phyloP scores from a whole-genome alignment of 2,329 filamentous ascomycete species.

The Fusarium sp. region DNA sequence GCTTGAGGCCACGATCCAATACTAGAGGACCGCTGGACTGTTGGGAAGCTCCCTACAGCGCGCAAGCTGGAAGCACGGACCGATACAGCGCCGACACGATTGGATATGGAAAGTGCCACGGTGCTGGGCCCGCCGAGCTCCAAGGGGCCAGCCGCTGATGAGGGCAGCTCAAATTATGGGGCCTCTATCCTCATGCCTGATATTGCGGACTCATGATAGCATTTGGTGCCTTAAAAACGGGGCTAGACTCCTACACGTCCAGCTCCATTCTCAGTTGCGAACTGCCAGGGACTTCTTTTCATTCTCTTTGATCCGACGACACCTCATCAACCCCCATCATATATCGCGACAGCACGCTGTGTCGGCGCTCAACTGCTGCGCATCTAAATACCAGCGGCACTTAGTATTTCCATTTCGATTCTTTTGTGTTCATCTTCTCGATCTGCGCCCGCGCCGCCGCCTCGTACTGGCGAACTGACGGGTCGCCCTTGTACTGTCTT shows the following conservation, averaged over 20 bases:
- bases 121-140: conserved; percentile 22
- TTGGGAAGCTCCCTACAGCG: conserved; percentile 41
- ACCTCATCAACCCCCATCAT: conserved; percentile 50
- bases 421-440: conserved; percentile 31
- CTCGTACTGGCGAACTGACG: conserved; percentile 30
- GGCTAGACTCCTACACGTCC: conserved; percentile 44
- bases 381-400: conserved; percentile 40
- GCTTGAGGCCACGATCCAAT: conserved; percentile 48
- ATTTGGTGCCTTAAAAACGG: conserved; percentile 51
- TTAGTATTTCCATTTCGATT: conserved; percentile 32
- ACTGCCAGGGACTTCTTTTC: conserved; percentile 50
- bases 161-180: conserved; percentile 24
- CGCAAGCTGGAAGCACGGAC: conserved; percentile 47
- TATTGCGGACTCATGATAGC: conserved; percentile 17
- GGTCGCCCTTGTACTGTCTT: conserved; percentile 41
- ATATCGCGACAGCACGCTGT: conserved; percentile 46
- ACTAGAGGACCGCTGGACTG: conserved; percentile 21
- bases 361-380: conserved; percentile 39
- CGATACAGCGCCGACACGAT: conserved; percentile 45
- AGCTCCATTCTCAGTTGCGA: conserved; percentile 42
- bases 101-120: conserved; percentile 33
- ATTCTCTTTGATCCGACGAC: conserved; percentile 47
- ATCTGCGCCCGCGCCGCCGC: conserved; percentile 30
- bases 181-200: conserved; percentile 1
- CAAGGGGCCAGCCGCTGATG: conserved; percentile 31